phyloP scores from a whole-genome alignment of 306 rosid species.

The cucumber (Cucumis sativus) region DNA sequence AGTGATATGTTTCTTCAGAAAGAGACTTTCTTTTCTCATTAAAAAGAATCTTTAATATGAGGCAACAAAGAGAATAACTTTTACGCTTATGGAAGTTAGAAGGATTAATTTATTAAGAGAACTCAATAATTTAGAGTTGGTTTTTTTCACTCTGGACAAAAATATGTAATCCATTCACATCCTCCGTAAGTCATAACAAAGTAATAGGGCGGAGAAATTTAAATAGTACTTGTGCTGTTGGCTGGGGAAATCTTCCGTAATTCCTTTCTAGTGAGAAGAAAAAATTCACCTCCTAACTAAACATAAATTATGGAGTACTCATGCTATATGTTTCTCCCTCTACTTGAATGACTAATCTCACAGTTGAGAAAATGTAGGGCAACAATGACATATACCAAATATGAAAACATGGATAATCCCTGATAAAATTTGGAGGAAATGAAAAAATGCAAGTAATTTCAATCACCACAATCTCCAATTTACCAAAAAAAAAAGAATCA shows the following conservation, averaged over 20 bases:
- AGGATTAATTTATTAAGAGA: not conserved
- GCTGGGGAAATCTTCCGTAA: not conserved
- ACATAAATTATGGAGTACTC: not conserved
- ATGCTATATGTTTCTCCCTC: not conserved
- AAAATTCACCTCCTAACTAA: not conserved
- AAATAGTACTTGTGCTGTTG: not conserved
- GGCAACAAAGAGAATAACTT: not conserved
- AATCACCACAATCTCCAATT: not conserved
- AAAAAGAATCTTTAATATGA: not conserved
- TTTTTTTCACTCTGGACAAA: not conserved
- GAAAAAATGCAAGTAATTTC: not conserved
- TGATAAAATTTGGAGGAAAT: not conserved
- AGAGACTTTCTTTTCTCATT: not conserved
- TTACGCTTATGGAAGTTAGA: not conserved
- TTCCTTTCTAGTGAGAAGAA: not conserved
- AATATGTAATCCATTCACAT: not conserved
- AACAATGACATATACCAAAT: not conserved
- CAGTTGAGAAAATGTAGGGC: not conserved
- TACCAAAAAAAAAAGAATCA: not conserved
- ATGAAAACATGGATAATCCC: not conserved
- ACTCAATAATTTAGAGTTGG: not conserved
- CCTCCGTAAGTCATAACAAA: not conserved
- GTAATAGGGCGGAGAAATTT: not conserved
- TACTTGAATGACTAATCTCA: not conserved
- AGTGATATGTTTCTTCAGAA: not conserved